Evolutionary conservation across 2,329 filamentous ascomycete species (phyloP), one percentile per base, ranked within the genome.

Genomic region (Diaporthe ilicicola): DNA sequence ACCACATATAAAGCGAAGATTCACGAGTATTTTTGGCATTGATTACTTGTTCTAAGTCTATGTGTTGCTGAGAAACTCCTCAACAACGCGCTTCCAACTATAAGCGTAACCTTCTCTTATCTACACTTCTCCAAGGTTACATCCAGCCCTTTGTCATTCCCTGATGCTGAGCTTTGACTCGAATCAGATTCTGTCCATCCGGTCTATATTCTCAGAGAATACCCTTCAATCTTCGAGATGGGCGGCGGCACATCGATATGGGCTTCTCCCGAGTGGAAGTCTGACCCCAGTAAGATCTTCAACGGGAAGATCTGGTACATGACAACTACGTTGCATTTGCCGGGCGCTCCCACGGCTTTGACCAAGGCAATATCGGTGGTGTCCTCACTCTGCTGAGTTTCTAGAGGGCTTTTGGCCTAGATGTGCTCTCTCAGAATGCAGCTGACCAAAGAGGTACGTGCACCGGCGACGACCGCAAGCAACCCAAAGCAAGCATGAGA

Each of bases 301-400:
- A 82, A 82, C 69, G 71, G 75, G 19, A 77, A 74, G 22, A 76
- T 82, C 12, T 75, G 79, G 6, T 78, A 78, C 32, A 74, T 82
- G 4, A 76, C 78, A 2, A 71, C 78, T 17, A 78, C 79, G 78
- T 81, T 24, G 77, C 79, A 9, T 79, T 81, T 73, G 81, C 79
- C 4, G 81, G 81, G 8, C 82, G 79, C 48, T 77, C 79, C 6
- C 82, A 82, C 73, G 81, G 80, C 22, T 82, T 82, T 46, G 81
- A 83, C 56, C 78, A 79, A 50, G 81, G 81, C 22, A 82, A 82
- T 51, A 83, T 83, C 42, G 80, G 81, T 1, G 81, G 81, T 4
- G 78, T 81, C 34, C 67, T 82, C 51, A 82, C 79, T 1, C 76
- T 83, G 6, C 76, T 78, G 1, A 79, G 79, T 6, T 82, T 83